Base-by-base conservation (phyloP, 2,329 filamentous ascomycete species). In the Sporothrix brasiliensis region DNA sequence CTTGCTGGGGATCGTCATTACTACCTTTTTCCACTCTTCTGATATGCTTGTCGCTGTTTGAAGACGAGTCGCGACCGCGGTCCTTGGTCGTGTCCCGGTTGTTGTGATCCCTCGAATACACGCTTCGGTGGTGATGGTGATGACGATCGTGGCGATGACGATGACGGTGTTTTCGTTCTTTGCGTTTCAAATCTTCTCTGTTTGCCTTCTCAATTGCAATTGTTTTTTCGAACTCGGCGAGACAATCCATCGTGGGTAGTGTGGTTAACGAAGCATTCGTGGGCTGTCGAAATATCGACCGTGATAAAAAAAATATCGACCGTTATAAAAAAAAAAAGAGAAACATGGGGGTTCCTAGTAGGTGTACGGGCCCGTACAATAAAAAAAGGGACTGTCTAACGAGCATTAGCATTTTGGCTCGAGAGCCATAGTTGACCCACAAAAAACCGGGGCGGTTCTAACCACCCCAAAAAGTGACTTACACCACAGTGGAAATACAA, bases 191-290 rank as follows among this genome's bases (percentile, higher is more conserved):
- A 3, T 68, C 30, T 79, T 73, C 77, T 77, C 58, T 63, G 24
- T 68, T 47, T 4, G 49, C 61, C 39, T 71, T 73, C 4, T 71
- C 71, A 4, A n/a, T 80, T 75, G 78, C 80, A 75, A 77, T 80
- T 74, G 76, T 72, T 77, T 76, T 83, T 77, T 79, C 81, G 74
- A 79, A 80, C 9, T 77, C 77, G 21, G 78, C 77, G 0, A 80
- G 75, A 49, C 77, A 74, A 47, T 75, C 75, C 75, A 76, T 76
- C 24, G n/a, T 7, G 30, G 16, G 27, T 54, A n/a, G 11, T 67
- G 34, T 21, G 24, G 44, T 44, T 13, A 53, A 24, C n/a, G 7
- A 5, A 49, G 21, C 3, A 39, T 58, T n/a, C 30, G 3, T n/a
- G 34, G 34, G 34, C 7, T 34, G 3, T 34, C 7, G 34, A 34